phyloP scores from a whole-genome alignment of 2,329 filamentous ascomycete genomes.

The Metarhizium sp. region DNA sequence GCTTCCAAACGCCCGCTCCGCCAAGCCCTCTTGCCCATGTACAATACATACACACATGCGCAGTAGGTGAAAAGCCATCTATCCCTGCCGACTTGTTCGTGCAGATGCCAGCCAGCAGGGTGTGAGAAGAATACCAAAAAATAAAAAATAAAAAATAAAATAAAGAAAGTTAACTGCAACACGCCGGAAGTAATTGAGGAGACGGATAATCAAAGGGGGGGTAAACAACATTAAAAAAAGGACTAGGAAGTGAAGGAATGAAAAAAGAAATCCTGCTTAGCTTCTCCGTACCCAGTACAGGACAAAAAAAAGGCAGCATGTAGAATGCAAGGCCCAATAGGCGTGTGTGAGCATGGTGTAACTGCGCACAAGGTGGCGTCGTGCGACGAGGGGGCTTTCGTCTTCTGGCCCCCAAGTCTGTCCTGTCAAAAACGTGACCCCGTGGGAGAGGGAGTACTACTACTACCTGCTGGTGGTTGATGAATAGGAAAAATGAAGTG shows the following conservation, averaged over 20 bases:
- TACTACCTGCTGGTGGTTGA: not conserved
- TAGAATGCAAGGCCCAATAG: not conserved
- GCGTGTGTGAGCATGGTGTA: not conserved
- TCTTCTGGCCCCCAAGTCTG: not conserved
- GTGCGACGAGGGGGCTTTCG: not conserved
- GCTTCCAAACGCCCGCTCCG: too few species aligned
- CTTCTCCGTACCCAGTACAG: not conserved
- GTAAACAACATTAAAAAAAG: too few species aligned
- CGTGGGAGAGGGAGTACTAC: not conserved
- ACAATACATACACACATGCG: too few species aligned
- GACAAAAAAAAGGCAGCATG: too few species aligned
- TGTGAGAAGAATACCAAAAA: not conserved
- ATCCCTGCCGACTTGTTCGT: too few species aligned
- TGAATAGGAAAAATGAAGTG: too few species aligned
- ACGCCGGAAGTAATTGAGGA: too few species aligned
- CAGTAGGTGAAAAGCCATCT: too few species aligned
- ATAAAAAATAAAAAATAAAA: too few species aligned
- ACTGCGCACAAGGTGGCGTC: not conserved
- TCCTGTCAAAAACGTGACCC: not conserved
- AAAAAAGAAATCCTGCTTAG: not conserved
- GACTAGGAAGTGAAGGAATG: not conserved
- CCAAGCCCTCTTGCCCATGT: too few species aligned
- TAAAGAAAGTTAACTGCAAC: too few species aligned
- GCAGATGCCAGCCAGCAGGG: not conserved
- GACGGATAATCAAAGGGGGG: too few species aligned